Conservation (phyloP, 768 basidiomycete genomes). For the Podaxis carcinomalis region DNA sequence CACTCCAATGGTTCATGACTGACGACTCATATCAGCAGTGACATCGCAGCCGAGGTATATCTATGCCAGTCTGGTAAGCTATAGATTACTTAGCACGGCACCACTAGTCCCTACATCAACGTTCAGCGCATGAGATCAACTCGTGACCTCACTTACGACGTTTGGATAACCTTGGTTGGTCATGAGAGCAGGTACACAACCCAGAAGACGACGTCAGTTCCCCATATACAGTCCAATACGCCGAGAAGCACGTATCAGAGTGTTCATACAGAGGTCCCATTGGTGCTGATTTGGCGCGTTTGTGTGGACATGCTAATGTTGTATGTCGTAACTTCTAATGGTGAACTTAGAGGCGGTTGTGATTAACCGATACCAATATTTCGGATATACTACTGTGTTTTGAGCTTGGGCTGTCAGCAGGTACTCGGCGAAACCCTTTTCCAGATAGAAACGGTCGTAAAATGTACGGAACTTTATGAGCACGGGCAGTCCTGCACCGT, state of each 20-base stretch:
- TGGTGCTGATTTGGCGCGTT: background rate
- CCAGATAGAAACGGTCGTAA: background rate
- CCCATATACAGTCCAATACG: background rate
- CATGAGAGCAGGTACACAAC: background rate
- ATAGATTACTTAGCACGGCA: background rate
- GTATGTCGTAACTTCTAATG: background rate
- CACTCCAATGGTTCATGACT: background rate
- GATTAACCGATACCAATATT: background rate
- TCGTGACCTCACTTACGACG: background rate
- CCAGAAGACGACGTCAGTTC: conserved; percentile 1
- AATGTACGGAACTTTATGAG: no score
- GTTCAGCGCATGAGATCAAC: background rate
- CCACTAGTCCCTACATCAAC: background rate
- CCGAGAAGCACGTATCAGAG: conserved; percentile 5
- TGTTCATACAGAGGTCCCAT: background rate
- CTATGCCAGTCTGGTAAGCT: background rate
- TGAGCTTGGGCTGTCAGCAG: background rate
- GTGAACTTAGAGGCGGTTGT: background rate
- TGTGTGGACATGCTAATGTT: background rate
- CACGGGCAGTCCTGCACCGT: no score
- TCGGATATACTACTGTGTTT: background rate
- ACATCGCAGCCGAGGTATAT: background rate
- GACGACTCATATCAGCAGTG: background rate
- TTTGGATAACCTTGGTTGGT: background rate
- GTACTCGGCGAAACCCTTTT: background rate